A percentile compares a stretch with the other conserved stretches of the same genome.
Conservation (phyloP, 2,329 filamentous ascomycete genomes). For the Neonectria punicea region DNA sequence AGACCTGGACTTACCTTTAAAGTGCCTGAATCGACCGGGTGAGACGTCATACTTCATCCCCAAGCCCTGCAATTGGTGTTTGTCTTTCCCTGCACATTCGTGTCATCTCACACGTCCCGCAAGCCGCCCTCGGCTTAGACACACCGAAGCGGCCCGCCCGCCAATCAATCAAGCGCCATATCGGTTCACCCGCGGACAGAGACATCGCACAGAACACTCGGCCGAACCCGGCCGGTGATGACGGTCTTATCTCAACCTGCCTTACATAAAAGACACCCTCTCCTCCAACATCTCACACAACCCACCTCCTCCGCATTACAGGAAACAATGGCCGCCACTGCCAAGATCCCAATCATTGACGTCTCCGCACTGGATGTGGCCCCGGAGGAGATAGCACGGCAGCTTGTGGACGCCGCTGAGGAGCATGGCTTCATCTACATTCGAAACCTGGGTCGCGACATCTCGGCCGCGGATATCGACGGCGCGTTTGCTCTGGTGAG, state of each 20-base stretch:
- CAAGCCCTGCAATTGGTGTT: neutral
- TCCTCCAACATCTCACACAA: conserved; percentile 4
- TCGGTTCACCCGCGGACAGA: neutral
- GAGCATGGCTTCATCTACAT: conserved; percentile 93
- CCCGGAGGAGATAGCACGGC: conserved; percentile 67
- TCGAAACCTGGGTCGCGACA: conserved; percentile 76
- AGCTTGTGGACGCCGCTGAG: conserved; percentile 82
- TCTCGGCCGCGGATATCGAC: conserved; percentile 73
- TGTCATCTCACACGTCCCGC: neutral
- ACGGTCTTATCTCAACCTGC: conserved; percentile 8
- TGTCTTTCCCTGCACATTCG: neutral
- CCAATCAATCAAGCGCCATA: conserved; percentile 1
- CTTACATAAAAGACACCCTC: conserved; percentile 1
- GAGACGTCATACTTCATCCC: neutral
- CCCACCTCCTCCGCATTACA: neutral
- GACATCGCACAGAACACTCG: conserved; percentile 3
- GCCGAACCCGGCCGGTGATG: conserved; percentile 19
- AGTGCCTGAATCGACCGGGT: neutral
- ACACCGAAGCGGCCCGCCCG: neutral
- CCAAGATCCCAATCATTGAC: conserved; percentile 83
- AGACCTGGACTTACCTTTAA: neutral
- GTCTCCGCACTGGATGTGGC: conserved; percentile 63
- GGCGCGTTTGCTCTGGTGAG: conserved; percentile 78
- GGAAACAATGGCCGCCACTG: conserved; percentile 41
- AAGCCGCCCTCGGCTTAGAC: conserved; percentile 3